Evolutionary conservation across 495 filamentous ascomycete species (phyloP).

Genomic region (Aspergillus coremiiformis): DNA sequence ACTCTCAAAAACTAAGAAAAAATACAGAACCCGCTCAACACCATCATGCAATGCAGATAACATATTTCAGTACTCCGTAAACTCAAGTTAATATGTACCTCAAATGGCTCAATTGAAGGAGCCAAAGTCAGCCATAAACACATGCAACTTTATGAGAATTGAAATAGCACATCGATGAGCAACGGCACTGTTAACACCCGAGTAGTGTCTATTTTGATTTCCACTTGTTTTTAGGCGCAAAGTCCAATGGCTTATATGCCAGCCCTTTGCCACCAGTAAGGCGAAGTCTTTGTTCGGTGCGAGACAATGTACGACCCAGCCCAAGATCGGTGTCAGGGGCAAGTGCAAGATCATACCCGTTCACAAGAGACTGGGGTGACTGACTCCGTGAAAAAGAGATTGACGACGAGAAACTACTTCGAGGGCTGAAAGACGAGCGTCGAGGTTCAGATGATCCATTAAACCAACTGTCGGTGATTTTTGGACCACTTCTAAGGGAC

Average conservation of each 20-base stretch:
- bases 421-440: constrained; percentile 22
- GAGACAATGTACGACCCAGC: constrained; percentile 34
- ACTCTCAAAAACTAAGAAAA: not conserved
- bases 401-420: constrained; percentile 22
- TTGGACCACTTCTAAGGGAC: constrained; percentile 31
- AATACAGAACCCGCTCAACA: not conserved
- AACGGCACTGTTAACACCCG: too few species aligned
- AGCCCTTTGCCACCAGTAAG: constrained; percentile 35
- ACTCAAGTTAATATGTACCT: not conserved
- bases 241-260: constrained; percentile 36
- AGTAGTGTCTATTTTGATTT: constrained; percentile 4
- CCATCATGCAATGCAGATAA: constrained; percentile 9
- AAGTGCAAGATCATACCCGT: constrained; percentile 34
- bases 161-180: not conserved
- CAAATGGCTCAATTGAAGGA: not conserved
- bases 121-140: not conserved
- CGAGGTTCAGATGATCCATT: constrained; percentile 13
- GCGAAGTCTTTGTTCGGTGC: constrained; percentile 35
- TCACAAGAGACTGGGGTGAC: constrained; percentile 24
- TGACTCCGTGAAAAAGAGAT: constrained; percentile 20
- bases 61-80: not conserved
- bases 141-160: not conserved
- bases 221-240: constrained; percentile 19
- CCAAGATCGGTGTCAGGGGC: constrained; percentile 33
- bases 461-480: constrained; percentile 23